A percentile compares a stretch with the other conserved stretches of the same genome.
Conservation (phyloP, 139 green algal genomes). For the Coelastrella sp. region DNA sequence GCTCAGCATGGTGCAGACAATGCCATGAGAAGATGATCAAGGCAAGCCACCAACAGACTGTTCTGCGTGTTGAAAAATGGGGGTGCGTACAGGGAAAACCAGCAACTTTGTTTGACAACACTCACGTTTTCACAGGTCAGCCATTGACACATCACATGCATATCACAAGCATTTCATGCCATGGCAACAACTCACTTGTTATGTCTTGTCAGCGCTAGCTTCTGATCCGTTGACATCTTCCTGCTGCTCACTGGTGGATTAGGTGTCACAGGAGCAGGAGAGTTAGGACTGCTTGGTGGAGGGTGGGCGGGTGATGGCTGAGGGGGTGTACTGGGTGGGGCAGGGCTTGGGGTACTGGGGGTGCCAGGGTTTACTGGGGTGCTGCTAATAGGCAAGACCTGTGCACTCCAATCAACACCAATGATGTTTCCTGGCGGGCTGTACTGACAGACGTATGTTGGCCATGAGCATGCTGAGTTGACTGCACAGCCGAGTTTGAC, state of each 20-base stretch:
- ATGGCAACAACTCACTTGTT: not conserved
- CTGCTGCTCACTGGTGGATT: too few species aligned
- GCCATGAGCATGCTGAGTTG: constrained; percentile 23
- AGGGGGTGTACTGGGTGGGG: too few species aligned
- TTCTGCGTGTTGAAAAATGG: not conserved
- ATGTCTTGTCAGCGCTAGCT: not conserved
- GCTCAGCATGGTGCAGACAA: not conserved
- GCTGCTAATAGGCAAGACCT: constrained; percentile 19
- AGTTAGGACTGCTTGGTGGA: too few species aligned
- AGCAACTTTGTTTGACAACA: not conserved
- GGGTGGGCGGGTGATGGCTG: too few species aligned
- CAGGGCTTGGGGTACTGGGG: too few species aligned
- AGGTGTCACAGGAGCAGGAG: too few species aligned
- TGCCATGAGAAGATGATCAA: not conserved
- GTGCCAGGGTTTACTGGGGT: not conserved
- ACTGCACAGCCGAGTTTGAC: constrained; percentile 41
- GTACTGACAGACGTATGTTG: constrained; percentile 50
- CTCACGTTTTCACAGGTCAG: not conserved
- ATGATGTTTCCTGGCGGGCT: constrained; percentile 40
- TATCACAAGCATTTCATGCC: not conserved
- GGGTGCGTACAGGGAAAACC: not conserved
- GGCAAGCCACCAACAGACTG: not conserved
- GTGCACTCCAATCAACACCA: constrained; percentile 20
- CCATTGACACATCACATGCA: not conserved
- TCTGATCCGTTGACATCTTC: not conserved